Base-by-base conservation (phyloP, 176 grass and related monocot species). In the Miscanthus lutarioriparius region DNA sequence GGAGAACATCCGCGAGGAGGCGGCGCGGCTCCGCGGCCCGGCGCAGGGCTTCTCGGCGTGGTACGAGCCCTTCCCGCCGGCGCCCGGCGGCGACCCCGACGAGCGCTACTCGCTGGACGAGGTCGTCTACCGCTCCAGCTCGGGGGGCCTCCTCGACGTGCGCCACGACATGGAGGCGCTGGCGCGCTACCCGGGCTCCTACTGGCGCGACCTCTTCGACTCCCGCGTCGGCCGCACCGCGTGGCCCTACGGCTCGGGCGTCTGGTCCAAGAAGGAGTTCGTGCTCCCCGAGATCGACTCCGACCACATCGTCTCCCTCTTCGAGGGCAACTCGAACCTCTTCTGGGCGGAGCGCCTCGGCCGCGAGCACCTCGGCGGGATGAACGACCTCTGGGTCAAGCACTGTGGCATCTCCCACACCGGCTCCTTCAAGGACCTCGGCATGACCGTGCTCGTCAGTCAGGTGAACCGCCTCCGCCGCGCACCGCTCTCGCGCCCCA, bases 401-500 rank as follows among this genome's bases (percentile, higher is more conserved):
- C 92, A 95, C 75, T 95, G 93, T 36, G 93, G 93, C 78, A 95
- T 95, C 83, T 95, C 93, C 8, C 93, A 95, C 82, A 93, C 91
- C 7, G 93, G 93, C 6, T 96, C 93, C 2, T 96, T 96, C 88
- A 96, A 96, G 86, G 93, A 96, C 73, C 93, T 92, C 86, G 94
- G 88, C 88, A 91, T 96, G 94, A 96, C 94, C 0, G 94, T 93
- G 72, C 91, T 93, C 48, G 91, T 93, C 69, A 91, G 88, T 48
- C 90, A 95, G 88, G 93, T 95, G n/a, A 94, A 92, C 58, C 90
- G 90, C 84, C 89, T 92, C 70, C 87, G 92, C 85, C 90, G 89
- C 15, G 37, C 26, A 3, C 82, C 93, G 30, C 88, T 90, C 79
- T 88, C 80, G 8, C 88, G 88, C 72, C 90, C 90, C 79, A 92